phyloP scores from a whole-genome alignment of 2,329 filamentous ascomycete species.

The Trichoderma sp. region DNA sequence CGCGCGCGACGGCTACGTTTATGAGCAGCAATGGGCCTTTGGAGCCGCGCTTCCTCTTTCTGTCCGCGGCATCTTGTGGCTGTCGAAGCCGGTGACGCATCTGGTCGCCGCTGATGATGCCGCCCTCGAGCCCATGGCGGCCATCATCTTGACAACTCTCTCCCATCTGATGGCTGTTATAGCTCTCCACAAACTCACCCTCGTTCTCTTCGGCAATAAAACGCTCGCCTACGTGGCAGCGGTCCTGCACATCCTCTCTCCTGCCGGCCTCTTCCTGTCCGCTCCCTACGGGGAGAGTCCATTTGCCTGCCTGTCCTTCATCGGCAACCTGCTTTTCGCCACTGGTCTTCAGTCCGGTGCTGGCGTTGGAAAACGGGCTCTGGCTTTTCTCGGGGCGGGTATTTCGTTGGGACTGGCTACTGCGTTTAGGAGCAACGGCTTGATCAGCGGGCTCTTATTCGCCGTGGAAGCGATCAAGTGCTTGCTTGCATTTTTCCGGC shows the following conservation, averaged over 20 bases:
- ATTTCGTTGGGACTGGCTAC: conserved; percentile 68
- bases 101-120: conserved; percentile 13
- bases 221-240: conserved; percentile 66
- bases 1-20: conserved; percentile 62
- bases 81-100: conserved; percentile 27
- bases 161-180: conserved; percentile 75
- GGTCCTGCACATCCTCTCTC: conserved; percentile 75
- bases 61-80: conserved; percentile 37
- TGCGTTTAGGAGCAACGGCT: conserved; percentile 77
- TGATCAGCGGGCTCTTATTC: conserved; percentile 77
- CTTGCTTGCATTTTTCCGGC: conserved; percentile 27
- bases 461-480: conserved; percentile 55
- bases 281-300: conserved; percentile 80
- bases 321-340: conserved; percentile 68
- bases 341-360: conserved; percentile 37
- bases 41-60: conserved; percentile 48
- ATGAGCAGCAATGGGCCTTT: conserved; percentile 87
- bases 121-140: conserved; percentile 48
- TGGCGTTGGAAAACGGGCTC: conserved; percentile 38
- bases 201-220: conserved; percentile 49
- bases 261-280: conserved; percentile 84
- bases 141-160: conserved; percentile 65
- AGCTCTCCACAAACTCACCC: conserved; percentile 64
- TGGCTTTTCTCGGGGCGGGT: conserved; percentile 60
- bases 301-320: conserved; percentile 74